Evolutionary conservation across 768 basidiomycete genomes (phyloP).

Genomic region (Galerina marginata): DNA sequence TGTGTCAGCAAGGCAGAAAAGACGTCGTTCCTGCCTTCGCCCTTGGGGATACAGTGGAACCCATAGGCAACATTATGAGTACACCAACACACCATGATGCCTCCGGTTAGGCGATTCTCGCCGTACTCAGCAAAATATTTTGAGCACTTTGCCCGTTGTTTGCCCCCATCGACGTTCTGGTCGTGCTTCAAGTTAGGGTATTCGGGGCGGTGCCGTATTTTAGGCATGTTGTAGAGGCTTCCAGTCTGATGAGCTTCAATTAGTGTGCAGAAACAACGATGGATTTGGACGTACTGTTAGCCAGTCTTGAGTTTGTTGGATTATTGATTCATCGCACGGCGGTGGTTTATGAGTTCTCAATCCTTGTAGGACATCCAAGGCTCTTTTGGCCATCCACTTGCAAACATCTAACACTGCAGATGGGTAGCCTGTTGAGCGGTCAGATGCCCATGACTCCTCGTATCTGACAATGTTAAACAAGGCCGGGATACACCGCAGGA

Average conservation of each 20-base stretch:
- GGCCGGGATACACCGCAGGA: neutral
- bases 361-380: constrained; percentile 1
- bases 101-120: constrained; percentile 30
- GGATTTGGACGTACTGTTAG: too few species aligned
- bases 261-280: too few species aligned
- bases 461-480: neutral
- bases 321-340: too few species aligned
- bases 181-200: constrained; percentile 34
- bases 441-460: neutral
- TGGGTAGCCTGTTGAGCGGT: too few species aligned
- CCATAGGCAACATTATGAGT: constrained; percentile 38
- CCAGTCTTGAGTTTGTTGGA: too few species aligned
- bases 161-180: constrained; percentile 10
- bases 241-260: constrained; percentile 22
- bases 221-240: constrained; percentile 33
- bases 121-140: constrained; percentile 36
- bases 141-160: constrained; percentile 29
- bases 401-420: constrained; percentile 4
- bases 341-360: neutral
- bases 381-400: constrained; percentile 16
- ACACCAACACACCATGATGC: constrained; percentile 38
- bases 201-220: constrained; percentile 27
- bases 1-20: constrained; percentile 40
- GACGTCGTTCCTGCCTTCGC: constrained; percentile 43
- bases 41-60: constrained; percentile 40